Evolutionary conservation across 805 yeast genomes (phyloP).

Genomic region (Pichia occidentalis): DNA sequence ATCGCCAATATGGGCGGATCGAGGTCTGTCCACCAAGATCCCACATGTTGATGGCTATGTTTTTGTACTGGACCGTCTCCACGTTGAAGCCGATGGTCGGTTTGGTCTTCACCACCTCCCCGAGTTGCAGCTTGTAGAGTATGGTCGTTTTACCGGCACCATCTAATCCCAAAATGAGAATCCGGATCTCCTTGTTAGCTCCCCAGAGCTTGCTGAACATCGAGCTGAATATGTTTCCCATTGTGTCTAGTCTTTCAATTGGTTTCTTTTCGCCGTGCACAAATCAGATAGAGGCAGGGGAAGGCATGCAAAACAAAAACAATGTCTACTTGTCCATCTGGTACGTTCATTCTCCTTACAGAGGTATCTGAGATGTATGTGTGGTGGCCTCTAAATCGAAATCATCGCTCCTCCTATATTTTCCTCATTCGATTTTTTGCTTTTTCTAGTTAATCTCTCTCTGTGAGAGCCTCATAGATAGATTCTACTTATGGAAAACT

Average conservation of each 20-base stretch:
- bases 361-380: too few relatives aligned
- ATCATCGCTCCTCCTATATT: too few relatives aligned
- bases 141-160: slow-evolving; percentile 98
- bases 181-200: slow-evolving; percentile 79
- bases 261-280: too few relatives aligned
- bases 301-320: background rate
- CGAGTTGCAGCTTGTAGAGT: slow-evolving; percentile 79
- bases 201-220: slow-evolving; percentile 88
- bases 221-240: slow-evolving; percentile 89
- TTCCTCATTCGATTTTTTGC: too few relatives aligned
- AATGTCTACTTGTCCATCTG: background rate
- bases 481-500: too few relatives aligned
- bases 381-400: too few relatives aligned
- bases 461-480: too few relatives aligned
- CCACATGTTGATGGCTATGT: slow-evolving; percentile 91
- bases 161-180: slow-evolving; percentile 83
- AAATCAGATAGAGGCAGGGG: too few relatives aligned
- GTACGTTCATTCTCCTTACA: background rate
- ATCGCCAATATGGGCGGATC: slow-evolving; percentile 95
- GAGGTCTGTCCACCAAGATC: slow-evolving; percentile 96
- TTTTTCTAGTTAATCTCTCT: too few relatives aligned
- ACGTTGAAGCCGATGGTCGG: slow-evolving; percentile 91
- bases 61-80: slow-evolving; percentile 82
- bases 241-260: too few relatives aligned
- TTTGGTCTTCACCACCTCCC: slow-evolving; percentile 72